Percentiles rank a stretch among this genome's conserved stretches.
phyloP scores from a whole-genome alignment of 345 rosid genomes.

The Mercurialis annua region DNA sequence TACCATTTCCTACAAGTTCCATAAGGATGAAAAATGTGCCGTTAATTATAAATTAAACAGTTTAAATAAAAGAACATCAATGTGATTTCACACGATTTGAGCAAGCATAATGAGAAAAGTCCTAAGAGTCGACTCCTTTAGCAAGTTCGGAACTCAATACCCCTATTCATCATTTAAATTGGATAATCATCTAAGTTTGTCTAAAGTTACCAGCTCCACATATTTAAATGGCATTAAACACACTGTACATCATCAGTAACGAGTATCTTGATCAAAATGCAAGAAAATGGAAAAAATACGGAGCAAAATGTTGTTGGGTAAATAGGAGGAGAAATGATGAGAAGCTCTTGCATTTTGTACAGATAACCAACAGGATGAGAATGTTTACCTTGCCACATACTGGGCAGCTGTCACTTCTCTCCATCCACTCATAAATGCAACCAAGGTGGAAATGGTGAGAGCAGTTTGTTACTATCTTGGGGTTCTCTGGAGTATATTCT shows the following conservation, averaged over 20 bases:
- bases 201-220: background rate
- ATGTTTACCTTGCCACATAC: constrained; percentile 89
- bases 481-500: constrained; percentile 94
- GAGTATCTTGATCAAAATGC: background rate
- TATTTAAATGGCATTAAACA: background rate
- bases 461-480: constrained; percentile 85
- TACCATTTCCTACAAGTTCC: constrained; percentile 45
- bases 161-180: background rate
- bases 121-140: background rate
- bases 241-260: background rate
- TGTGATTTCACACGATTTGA: too few relatives aligned
- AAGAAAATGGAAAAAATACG: background rate
- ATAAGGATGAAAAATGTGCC: too few relatives aligned
- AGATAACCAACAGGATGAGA: background rate
- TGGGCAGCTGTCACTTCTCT: constrained; percentile 96
- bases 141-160: background rate
- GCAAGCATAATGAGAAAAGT: too few relatives aligned
- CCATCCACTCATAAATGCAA: constrained; percentile 99
- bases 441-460: constrained; percentile 96
- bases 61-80: background rate
- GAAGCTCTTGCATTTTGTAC: background rate
- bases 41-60: too few relatives aligned
- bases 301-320: background rate
- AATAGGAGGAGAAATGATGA: background rate
- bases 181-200: background rate